These are phyloP conservation scores for Termitomyces sp. DNA, from an alignment of 768 basidiomycete genomes.

Conservation along the genomic window DNA sequence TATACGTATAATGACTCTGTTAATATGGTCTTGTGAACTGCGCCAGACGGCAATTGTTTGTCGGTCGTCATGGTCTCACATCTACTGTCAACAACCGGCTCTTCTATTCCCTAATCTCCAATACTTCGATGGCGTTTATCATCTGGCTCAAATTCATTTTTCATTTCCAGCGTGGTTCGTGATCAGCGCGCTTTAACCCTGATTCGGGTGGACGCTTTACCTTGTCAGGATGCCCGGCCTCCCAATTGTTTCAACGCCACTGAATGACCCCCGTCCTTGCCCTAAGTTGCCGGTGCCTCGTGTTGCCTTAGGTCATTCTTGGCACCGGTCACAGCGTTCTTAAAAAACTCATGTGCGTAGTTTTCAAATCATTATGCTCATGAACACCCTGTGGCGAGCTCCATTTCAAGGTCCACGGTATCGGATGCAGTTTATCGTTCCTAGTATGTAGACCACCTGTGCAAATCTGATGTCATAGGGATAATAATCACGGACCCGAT, in stretches of 20 bases:
- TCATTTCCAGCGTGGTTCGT: background rate
- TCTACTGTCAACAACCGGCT: background rate
- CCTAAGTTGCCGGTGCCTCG: slow-evolving; percentile 1
- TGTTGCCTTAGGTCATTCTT: background rate
- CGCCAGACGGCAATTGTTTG: background rate
- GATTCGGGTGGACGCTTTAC: background rate
- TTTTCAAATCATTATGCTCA: background rate
- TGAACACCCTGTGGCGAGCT: background rate
- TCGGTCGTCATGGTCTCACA: background rate
- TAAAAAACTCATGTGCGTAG: background rate
- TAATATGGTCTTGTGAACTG: too few species aligned
- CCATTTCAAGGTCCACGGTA: background rate
- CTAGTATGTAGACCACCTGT: background rate
- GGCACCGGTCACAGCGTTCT: background rate
- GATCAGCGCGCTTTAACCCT: background rate
- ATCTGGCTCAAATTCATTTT: too few species aligned
- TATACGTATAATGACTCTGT: too few species aligned
- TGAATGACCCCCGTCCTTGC: background rate
- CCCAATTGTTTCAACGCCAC: background rate
- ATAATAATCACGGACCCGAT: too few species aligned
- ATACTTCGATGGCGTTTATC: background rate
- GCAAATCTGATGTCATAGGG: background rate
- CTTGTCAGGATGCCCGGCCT: background rate
- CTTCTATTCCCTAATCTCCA: background rate
- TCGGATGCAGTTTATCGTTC: background rate